Conservation (phyloP, 495 filamentous ascomycete genomes). For the Apiosordaria backusii region DNA sequence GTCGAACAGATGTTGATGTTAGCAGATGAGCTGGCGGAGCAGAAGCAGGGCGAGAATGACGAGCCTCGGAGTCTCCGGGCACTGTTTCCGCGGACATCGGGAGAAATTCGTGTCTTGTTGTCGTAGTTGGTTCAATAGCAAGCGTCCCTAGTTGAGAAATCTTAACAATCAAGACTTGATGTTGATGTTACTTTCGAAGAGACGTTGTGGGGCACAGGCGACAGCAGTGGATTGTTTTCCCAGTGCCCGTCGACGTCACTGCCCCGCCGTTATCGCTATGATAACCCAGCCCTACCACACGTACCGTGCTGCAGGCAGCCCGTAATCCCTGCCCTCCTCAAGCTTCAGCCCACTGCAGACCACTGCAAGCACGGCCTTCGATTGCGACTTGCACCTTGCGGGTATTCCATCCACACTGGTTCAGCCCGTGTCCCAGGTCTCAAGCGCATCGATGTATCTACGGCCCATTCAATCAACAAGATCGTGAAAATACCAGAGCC, state of each 20-base stretch:
- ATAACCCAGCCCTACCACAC: not conserved
- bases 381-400: not conserved
- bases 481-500: not conserved
- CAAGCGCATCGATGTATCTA: not conserved
- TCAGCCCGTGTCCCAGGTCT: not conserved
- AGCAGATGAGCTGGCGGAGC: slow-evolving; percentile 45
- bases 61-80: slow-evolving; percentile 54
- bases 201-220: slow-evolving; percentile 2
- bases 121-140: slow-evolving; percentile 30
- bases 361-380: slow-evolving; percentile 5
- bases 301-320: not conserved
- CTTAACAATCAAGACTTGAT: not conserved
- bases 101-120: slow-evolving; percentile 79
- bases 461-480: not conserved
- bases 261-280: not conserved
- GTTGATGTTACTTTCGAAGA: not conserved
- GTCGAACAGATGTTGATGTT: slow-evolving; percentile 61
- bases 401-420: not conserved
- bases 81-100: slow-evolving; percentile 78
- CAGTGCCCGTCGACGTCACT: not conserved
- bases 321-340: not conserved
- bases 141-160: not conserved
- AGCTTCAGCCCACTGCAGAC: slow-evolving; percentile 7
- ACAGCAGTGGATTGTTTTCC: not conserved
- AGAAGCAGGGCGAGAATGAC: slow-evolving; percentile 36